phyloP scores from a whole-genome alignment of 768 basidiomycete species.

The Boletus tylopilopsis region DNA sequence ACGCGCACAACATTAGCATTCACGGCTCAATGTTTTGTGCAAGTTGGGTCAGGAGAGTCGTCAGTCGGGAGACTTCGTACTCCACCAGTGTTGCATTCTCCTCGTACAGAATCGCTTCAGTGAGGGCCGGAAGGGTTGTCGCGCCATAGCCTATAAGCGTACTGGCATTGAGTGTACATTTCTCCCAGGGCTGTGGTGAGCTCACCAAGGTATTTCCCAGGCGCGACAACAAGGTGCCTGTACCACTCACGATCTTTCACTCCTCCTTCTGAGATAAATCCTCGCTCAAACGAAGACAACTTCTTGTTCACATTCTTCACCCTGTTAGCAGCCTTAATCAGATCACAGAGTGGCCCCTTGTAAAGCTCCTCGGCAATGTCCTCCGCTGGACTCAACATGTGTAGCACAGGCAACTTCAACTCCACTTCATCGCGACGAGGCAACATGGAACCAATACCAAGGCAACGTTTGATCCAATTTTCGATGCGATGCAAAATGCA shows the following conservation, averaged over 20 bases:
- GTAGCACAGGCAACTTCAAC: constrained; percentile 2
- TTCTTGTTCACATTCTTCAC: constrained; percentile 61
- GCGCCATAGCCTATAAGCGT: constrained; percentile 65
- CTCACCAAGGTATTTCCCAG: constrained; percentile 80
- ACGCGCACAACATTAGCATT: neutral
- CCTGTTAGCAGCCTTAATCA: constrained; percentile 57
- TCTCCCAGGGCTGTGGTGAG: neutral
- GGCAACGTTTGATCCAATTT: constrained; percentile 29
- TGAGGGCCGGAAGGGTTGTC: constrained; percentile 77
- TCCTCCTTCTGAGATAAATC: constrained; percentile 75
- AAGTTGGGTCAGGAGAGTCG: constrained; percentile 50
- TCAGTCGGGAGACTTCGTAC: constrained; percentile 57
- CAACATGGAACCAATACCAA: neutral
- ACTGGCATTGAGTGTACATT: neutral
- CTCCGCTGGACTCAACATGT: neutral
- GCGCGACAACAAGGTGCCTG: constrained; percentile 79
- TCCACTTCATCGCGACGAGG: neutral
- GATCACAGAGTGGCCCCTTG: constrained; percentile 35
- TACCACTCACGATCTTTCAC: constrained; percentile 86
- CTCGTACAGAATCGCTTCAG: constrained; percentile 72
- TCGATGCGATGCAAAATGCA: constrained; percentile 2
- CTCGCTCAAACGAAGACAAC: constrained; percentile 68
- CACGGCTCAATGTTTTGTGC: constrained; percentile 31
- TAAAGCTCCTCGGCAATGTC: constrained; percentile 5
- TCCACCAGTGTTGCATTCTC: constrained; percentile 57